A percentile compares a stretch with the other conserved stretches of the same genome.
Conservation (phyloP, 2,329 filamentous ascomycete genomes). For the Teratosphaeria gauchensis region DNA sequence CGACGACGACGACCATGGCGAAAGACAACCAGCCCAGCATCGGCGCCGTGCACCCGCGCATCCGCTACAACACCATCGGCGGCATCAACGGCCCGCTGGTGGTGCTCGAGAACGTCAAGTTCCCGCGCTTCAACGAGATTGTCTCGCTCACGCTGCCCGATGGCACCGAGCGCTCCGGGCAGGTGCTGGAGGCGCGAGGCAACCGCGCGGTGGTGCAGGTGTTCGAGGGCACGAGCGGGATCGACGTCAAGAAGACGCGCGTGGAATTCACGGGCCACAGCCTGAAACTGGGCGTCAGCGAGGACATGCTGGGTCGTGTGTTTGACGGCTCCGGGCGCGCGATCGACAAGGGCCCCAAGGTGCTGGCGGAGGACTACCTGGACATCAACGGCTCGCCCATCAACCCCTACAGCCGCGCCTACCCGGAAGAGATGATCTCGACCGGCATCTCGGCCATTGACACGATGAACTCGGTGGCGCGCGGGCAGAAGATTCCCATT, state of each 20-base stretch:
- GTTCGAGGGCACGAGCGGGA: constrained; percentile 92
- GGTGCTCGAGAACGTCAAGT: constrained; percentile 98
- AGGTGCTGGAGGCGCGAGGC: constrained; percentile 95
- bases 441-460: constrained; percentile 99
- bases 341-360: constrained; percentile 98
- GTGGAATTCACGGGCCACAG: constrained; percentile 96
- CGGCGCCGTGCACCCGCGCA: constrained; percentile 55
- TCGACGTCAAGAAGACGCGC: constrained; percentile 98
- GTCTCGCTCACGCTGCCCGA: constrained; percentile 91
- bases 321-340: constrained; percentile 96
- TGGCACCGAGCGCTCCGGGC: constrained; percentile 85
- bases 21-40: constrained; percentile 33
- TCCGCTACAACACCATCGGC: constrained; percentile 96
- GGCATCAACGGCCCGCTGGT: constrained; percentile 97
- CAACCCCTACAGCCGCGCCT: constrained; percentile 95
- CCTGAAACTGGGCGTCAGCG: constrained; percentile 95
- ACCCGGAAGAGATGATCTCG: constrained; percentile 99
- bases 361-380: constrained; percentile 92
- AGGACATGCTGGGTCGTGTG: constrained; percentile 98
- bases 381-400: constrained; percentile 99
- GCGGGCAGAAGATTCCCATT: constrained; percentile 98
- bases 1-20: constrained; percentile 17
- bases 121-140: constrained; percentile 92
- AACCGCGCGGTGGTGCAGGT: constrained; percentile 94
- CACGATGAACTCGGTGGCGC: constrained; percentile 85